Base-by-base conservation (phyloP, 331 rosid genomes). In the Pyrus hybrid region DNA sequence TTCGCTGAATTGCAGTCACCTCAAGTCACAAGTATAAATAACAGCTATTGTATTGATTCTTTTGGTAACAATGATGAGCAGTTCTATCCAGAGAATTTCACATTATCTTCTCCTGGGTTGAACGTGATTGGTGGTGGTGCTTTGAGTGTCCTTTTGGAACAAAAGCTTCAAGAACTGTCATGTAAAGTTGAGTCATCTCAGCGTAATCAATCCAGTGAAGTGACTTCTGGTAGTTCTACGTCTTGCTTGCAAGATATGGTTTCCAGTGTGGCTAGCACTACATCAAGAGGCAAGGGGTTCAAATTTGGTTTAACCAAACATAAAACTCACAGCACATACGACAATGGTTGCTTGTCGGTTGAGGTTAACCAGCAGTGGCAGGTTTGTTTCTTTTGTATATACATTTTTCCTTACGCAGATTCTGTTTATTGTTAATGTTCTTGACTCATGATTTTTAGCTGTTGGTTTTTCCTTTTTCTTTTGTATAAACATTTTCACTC, bases 161-260 rank as follows among this genome's bases (percentile, higher is more conserved):
- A 84, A 88, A 94, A 90, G 74, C 92, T 94, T 67, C 92, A 86
- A 70, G 99, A 92, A 74, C 80, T 94, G 81, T 64, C 91, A 58
- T 79, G 82, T 76, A 89, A 82, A 83, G 86, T 94, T 66, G 86
- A 83, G 82, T 68, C 80, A 61, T 80, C 96, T 70, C 88, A 77
- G 14, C 69, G 76, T 56, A 78, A 84, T 83, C 66, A 74, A 73
- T 74, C 66, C 37, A 64, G 77, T 66, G 97, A 87, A 67, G 86
- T 68, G 26, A 71, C 80, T 63, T 84, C 85, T 54, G 75, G 87
- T 75, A 70, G 86, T 84, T 76, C 81, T 63, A 81, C 29, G 4
- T 78, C 87, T 63, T 68, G 78, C 63, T 83, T 79, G 45, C 84
- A 74, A 71, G 87, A 85, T 66, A 71, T 76, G 65, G 63, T 58